Evolutionary conservation across 441 rosid genomes (phyloP).

Genomic region (Iberis amara): DNA sequence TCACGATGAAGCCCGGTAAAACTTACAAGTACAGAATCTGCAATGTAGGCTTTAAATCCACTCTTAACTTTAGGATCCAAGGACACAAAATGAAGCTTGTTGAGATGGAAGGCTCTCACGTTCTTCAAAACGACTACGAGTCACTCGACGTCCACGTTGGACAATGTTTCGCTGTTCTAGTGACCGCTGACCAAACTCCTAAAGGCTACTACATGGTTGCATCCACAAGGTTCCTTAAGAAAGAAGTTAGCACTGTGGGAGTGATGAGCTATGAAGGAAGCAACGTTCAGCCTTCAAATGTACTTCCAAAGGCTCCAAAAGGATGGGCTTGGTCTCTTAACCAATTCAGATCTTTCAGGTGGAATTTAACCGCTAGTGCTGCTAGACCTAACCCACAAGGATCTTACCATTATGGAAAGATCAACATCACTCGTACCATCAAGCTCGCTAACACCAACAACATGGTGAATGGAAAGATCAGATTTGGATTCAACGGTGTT

Average conservation of each 20-base stretch:
- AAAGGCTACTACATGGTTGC: slow-evolving; percentile 63
- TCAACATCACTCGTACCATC: slow-evolving; percentile 55
- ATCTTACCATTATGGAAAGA: slow-evolving; percentile 56
- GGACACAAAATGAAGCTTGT: slow-evolving; percentile 58
- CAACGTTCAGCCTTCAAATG: slow-evolving; percentile 39
- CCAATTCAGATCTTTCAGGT: slow-evolving; percentile 59
- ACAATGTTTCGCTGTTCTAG: slow-evolving; percentile 48
- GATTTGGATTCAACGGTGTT: slow-evolving; percentile 53
- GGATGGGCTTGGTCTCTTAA: slow-evolving; percentile 76
- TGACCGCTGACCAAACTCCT: slow-evolving; percentile 42
- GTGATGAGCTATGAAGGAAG: slow-evolving; percentile 44
- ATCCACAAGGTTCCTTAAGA: slow-evolving; percentile 48
- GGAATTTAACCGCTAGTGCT: slow-evolving; percentile 72
- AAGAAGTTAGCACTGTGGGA: slow-evolving; percentile 31
- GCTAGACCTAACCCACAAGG: slow-evolving; percentile 80
- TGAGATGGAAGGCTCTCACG: slow-evolving; percentile 72
- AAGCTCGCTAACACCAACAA: slow-evolving; percentile 34
- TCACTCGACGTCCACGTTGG: slow-evolving; percentile 67
- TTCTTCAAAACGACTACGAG: slow-evolving; percentile 47
- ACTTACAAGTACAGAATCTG: slow-evolving; percentile 60
- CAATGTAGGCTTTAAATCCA: slow-evolving; percentile 50
- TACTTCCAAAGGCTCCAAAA: slow-evolving; percentile 41
- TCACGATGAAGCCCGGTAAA: slow-evolving; percentile 57
- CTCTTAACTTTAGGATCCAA: slow-evolving; percentile 58
- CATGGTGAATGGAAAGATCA: slow-evolving; percentile 38